phyloP scores from a whole-genome alignment of 352 stramenopile species.

The Globisporangium canariense region DNA sequence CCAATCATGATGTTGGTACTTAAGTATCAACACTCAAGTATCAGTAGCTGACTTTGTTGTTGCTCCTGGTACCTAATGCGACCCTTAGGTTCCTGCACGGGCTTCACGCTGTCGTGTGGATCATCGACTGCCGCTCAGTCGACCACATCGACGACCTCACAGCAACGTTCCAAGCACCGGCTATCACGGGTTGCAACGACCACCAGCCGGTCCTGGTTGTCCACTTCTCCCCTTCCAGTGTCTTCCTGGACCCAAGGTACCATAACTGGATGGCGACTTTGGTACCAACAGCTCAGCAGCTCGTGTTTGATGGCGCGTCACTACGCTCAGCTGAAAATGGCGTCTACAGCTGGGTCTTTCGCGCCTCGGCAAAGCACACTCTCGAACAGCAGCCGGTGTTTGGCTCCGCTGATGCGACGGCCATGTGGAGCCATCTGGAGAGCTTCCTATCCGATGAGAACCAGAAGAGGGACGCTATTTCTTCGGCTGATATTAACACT shows the following conservation, averaged over 20 bases:
- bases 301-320: slow-evolving; percentile 41
- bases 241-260: slow-evolving; percentile 29
- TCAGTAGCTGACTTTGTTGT: not conserved
- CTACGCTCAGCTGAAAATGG: slow-evolving; percentile 31
- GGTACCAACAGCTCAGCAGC: slow-evolving; percentile 26
- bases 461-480: slow-evolving; percentile 10
- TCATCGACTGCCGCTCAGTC: slow-evolving; percentile 43
- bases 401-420: slow-evolving; percentile 7
- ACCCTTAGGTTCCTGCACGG: slow-evolving; percentile 20
- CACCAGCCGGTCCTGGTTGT: slow-evolving; percentile 50
- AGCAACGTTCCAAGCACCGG: slow-evolving; percentile 16
- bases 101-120: slow-evolving; percentile 45
- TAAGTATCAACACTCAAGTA: not conserved
- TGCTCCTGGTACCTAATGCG: not conserved
- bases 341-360: slow-evolving; percentile 55
- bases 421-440: slow-evolving; percentile 9
- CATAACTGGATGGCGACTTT: slow-evolving; percentile 27
- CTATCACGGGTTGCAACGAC: slow-evolving; percentile 17
- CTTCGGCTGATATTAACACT: slow-evolving; percentile 1
- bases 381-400: slow-evolving; percentile 8
- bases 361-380: slow-evolving; percentile 34
- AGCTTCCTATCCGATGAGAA: not conserved
- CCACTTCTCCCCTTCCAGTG: slow-evolving; percentile 41
- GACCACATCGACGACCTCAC: slow-evolving; percentile 30
- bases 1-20: not conserved